phyloP scores from a whole-genome alignment of 2,329 filamentous ascomycete species.

The Calonectria hongkongensis region DNA sequence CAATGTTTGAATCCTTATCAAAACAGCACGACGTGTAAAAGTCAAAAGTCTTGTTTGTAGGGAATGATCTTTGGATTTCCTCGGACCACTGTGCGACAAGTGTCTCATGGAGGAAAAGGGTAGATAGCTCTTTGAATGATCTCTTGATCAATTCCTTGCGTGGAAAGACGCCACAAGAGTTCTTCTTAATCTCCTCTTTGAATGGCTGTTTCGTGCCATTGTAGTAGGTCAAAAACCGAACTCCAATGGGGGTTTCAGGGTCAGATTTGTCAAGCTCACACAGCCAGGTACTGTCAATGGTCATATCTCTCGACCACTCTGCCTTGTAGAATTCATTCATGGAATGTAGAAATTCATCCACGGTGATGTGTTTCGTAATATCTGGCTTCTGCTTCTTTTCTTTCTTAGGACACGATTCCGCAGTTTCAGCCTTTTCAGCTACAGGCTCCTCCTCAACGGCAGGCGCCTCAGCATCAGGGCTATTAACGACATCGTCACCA shows the following conservation, averaged over 20 bases:
- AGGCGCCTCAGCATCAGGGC: no score
- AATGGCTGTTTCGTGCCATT: neutral
- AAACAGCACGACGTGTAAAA: neutral
- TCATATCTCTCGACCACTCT: neutral
- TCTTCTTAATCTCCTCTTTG: neutral
- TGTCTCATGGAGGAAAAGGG: slow-evolving; percentile 4
- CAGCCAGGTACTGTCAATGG: slow-evolving; percentile 4
- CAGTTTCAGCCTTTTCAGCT: no score
- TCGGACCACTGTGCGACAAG: slow-evolving; percentile 1
- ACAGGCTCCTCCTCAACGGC: no score
- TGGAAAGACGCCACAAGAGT: neutral
- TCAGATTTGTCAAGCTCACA: neutral
- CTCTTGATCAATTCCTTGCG: neutral
- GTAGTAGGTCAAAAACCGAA: slow-evolving; percentile 1
- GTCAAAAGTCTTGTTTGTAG: neutral
- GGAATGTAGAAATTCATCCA: neutral
- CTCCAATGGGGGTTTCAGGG: neutral
- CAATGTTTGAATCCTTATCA: neutral
- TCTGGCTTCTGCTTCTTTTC: no score
- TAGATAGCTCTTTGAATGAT: neutral
- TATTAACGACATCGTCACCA: no score
- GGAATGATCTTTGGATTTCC: slow-evolving; percentile 6
- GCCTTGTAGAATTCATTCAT: neutral
- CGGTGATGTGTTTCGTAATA: no score
- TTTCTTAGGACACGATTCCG: no score